Evolutionary conservation across 768 basidiomycete genomes (phyloP).

Genomic region (Panellus pusillus): DNA sequence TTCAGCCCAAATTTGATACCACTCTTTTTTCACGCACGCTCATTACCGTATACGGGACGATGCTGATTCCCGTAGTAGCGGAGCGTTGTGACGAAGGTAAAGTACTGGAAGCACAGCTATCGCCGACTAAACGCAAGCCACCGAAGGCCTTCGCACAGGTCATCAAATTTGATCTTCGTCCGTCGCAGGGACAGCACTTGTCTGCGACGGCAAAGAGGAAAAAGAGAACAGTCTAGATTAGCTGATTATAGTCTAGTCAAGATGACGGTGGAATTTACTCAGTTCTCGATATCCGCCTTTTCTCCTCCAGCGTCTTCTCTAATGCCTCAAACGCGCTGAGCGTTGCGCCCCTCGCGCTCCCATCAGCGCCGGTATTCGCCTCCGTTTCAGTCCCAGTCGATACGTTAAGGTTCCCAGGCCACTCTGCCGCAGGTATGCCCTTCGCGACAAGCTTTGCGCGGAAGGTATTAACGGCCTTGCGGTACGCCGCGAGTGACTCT

Average conservation of each 20-base stretch:
- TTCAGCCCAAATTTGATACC: no score
- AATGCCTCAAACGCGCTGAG: slow-evolving; percentile 72
- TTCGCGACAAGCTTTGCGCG: slow-evolving; percentile 47
- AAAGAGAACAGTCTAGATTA: background rate
- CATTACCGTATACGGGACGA: no score
- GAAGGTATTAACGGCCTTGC: slow-evolving; percentile 50
- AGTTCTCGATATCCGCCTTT: slow-evolving; percentile 26
- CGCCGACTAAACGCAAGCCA: slow-evolving; percentile 30
- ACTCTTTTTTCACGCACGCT: no score
- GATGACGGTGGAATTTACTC: slow-evolving; percentile 1
- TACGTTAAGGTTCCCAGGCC: slow-evolving; percentile 58
- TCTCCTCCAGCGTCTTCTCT: slow-evolving; percentile 56
- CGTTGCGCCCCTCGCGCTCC: slow-evolving; percentile 33
- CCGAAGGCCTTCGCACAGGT: slow-evolving; percentile 38
- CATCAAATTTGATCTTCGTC: slow-evolving; percentile 16
- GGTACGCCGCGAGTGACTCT: slow-evolving; percentile 66
- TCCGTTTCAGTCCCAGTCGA: slow-evolving; percentile 1
- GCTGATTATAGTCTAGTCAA: no score
- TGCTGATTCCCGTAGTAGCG: no score
- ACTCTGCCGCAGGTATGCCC: slow-evolving; percentile 55
- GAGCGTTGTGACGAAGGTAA: no score
- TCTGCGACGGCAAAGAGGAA: background rate
- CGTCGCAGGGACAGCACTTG: background rate
- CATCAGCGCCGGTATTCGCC: slow-evolving; percentile 23
- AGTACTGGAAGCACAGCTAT: background rate